Evolutionary conservation across 2,329 filamentous ascomycete species (phyloP).

Genomic region (Fonsecaea erecta): DNA sequence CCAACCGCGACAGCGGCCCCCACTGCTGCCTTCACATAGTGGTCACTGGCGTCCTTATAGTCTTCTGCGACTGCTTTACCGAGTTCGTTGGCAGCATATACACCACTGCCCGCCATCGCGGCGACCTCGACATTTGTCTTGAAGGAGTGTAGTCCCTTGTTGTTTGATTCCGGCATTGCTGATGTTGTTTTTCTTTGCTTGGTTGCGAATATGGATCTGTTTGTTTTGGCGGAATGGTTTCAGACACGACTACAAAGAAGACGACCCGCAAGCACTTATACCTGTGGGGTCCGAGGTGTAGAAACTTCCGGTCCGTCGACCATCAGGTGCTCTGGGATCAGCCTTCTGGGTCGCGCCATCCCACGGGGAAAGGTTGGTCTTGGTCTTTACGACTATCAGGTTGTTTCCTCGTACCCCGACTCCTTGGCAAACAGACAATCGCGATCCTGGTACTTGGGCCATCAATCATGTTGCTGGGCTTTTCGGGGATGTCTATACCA

Average conservation of each 20-base stretch:
- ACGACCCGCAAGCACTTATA: neutral
- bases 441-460: neutral
- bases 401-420: neutral
- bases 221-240: neutral
- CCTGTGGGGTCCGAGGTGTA: neutral
- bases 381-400: neutral
- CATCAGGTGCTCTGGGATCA: neutral
- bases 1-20: constrained; percentile 11
- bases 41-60: constrained; percentile 3
- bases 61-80: constrained; percentile 9
- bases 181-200: neutral
- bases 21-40: constrained; percentile 10
- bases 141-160: neutral
- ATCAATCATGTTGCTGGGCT: neutral
- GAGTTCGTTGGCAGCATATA: constrained; percentile 13
- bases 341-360: neutral
- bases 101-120: neutral
- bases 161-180: constrained; percentile 4
- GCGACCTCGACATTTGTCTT: neutral
- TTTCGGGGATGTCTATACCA: neutral
- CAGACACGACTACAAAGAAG: neutral
- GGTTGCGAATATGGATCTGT: neutral
- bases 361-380: neutral
- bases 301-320: constrained; percentile 1
- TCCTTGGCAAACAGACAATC: neutral